Conservation (phyloP, 2,329 filamentous ascomycete species). For the Ophiostoma ulmi region DNA sequence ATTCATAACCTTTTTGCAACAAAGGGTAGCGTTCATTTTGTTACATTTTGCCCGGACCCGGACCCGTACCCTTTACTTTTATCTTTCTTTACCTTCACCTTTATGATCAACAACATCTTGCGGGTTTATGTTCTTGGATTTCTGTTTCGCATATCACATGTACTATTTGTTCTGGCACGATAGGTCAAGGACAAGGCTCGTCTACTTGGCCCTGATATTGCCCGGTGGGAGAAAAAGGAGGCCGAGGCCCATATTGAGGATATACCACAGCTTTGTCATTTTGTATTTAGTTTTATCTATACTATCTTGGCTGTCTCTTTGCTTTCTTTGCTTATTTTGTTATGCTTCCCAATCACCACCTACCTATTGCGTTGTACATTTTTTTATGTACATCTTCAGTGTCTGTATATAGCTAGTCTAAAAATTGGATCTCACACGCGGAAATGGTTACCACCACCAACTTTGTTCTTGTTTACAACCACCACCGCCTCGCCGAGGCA, state of each 20-base stretch:
- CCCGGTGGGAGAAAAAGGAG: constrained; percentile 1
- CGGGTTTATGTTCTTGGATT: not conserved
- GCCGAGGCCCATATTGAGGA: not conserved
- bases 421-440: not conserved
- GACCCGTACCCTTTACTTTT: not conserved
- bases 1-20: not conserved
- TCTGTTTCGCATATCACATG: not conserved
- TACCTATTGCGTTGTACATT: not conserved
- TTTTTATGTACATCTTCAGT: too few species aligned
- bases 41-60: not conserved
- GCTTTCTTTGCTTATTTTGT: not conserved
- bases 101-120: not conserved
- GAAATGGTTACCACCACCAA: not conserved
- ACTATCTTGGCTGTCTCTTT: not conserved
- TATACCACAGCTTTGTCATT: constrained; percentile 13
- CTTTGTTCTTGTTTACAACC: not conserved
- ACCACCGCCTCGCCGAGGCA: not conserved
- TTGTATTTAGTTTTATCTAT: not conserved
- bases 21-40: not conserved
- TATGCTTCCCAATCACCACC: not conserved
- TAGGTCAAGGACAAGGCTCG: not conserved
- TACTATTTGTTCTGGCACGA: not conserved
- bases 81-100: not conserved
- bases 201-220: not conserved
- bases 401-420: too few species aligned